These are phyloP conservation scores for Zygosaccharomyces sapae DNA, from an alignment of 1,139 yeast species.

Conservation along the genomic window DNA sequence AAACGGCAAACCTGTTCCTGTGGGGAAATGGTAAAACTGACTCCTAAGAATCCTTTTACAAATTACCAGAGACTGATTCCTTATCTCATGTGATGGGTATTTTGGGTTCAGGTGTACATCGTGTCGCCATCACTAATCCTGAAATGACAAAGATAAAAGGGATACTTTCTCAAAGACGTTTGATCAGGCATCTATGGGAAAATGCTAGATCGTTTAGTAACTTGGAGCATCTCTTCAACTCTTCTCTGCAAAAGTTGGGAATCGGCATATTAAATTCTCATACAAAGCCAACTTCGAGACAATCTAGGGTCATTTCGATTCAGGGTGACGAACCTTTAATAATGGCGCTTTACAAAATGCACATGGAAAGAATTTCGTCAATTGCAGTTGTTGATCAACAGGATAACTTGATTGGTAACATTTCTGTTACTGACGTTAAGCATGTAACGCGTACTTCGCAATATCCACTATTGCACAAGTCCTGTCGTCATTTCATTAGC, in stretches of 20 bases:
- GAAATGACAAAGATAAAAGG: constrained; percentile 55
- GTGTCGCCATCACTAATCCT: constrained; percentile 73
- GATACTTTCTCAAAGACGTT: constrained; percentile 81
- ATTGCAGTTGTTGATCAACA: constrained; percentile 89
- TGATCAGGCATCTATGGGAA: constrained; percentile 82
- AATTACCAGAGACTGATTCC: constrained; percentile 63
- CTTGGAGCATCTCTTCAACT: constrained; percentile 67
- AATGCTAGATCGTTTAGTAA: constrained; percentile 81
- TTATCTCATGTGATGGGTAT: constrained; percentile 74
- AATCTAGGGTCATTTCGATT: constrained; percentile 60
- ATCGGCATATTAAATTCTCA: constrained; percentile 34
- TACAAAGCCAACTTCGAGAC: constrained; percentile 32
- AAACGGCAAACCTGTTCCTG: constrained; percentile 35
- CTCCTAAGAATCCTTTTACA: constrained; percentile 82
- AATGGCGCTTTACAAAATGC: constrained; percentile 85
- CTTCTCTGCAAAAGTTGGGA: constrained; percentile 40
- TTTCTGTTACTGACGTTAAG: constrained; percentile 88
- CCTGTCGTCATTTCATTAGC: constrained; percentile 83
- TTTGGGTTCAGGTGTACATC: constrained; percentile 86
- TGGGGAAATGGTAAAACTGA: constrained; percentile 45
- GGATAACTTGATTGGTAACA: constrained; percentile 76
- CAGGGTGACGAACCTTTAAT: constrained; percentile 82
- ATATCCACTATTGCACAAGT: constrained; percentile 70
- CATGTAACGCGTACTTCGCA: constrained; percentile 82
- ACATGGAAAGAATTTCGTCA: constrained; percentile 76